A percentile compares a stretch with the other conserved stretches of the same genome.
These are phyloP conservation scores for Claviceps maximensis DNA, from an alignment of 2,329 filamentous ascomycete species.

Conservation along the genomic window DNA sequence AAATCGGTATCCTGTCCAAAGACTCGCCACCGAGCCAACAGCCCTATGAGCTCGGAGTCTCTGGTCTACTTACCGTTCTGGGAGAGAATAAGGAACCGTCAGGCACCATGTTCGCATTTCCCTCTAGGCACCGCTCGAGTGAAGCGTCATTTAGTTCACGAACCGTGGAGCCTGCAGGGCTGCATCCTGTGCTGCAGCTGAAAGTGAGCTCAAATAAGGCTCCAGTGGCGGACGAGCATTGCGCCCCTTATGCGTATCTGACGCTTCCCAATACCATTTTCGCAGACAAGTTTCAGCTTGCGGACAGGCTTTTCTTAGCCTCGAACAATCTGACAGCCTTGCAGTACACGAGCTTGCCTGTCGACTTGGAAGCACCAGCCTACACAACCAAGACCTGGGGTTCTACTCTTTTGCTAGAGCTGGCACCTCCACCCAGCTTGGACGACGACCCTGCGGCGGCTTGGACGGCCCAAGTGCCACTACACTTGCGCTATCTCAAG, in stretches of 20 bases:
- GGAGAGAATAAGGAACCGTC: slow-evolving; percentile 61
- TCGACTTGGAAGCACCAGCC: slow-evolving; percentile 81
- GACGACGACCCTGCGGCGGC: slow-evolving; percentile 22
- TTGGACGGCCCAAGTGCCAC: slow-evolving; percentile 60
- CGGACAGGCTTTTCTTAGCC: slow-evolving; percentile 59
- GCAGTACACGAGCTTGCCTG: slow-evolving; percentile 57
- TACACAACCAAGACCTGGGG: slow-evolving; percentile 72
- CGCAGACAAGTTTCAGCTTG: slow-evolving; percentile 75
- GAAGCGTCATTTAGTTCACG: slow-evolving; percentile 43
- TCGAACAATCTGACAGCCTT: slow-evolving; percentile 66
- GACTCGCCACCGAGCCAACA: slow-evolving; percentile 47
- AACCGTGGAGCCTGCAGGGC: slow-evolving; percentile 60
- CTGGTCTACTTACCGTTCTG: slow-evolving; percentile 65
- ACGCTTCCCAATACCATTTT: slow-evolving; percentile 74
- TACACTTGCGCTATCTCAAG: slow-evolving; percentile 73
- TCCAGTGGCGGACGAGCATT: slow-evolving; percentile 42
- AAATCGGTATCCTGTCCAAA: slow-evolving; percentile 65
- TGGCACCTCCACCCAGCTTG: slow-evolving; percentile 38
- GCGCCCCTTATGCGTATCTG: slow-evolving; percentile 65
- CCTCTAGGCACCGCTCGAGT: slow-evolving; percentile 59
- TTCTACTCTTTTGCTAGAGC: slow-evolving; percentile 60
- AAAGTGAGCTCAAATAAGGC: slow-evolving; percentile 40
- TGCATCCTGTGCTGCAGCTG: slow-evolving; percentile 71
- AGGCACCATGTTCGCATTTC: slow-evolving; percentile 70
- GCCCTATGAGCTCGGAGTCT: slow-evolving; percentile 61